Conservation (phyloP, 176 grass and related monocot genomes). For the Oryza coarctata region DNA sequence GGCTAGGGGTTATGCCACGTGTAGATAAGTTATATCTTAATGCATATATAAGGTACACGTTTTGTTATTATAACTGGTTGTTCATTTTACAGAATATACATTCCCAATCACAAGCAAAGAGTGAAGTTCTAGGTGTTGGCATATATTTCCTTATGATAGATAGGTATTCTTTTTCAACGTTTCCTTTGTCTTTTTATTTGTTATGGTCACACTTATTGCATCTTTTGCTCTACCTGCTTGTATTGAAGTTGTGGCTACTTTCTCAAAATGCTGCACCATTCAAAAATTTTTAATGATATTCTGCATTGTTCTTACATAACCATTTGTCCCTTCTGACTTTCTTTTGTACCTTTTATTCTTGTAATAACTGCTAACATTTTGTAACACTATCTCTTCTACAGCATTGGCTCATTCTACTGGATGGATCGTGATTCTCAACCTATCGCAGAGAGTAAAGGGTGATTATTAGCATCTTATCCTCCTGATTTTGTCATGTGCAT, state of each 20-base stretch:
- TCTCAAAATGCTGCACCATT: not conserved
- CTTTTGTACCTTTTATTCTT: slow-evolving; percentile 18
- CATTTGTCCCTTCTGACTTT: not conserved
- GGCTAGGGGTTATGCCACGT: not conserved
- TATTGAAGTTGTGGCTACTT: slow-evolving; percentile 10
- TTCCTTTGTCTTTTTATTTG: not conserved
- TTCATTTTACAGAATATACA: slow-evolving; percentile 57
- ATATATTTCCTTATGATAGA: slow-evolving; percentile 86
- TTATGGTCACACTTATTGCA: not conserved
- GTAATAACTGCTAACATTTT: slow-evolving; percentile 22
- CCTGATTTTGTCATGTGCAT: slow-evolving; percentile 21
- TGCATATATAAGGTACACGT: not conserved
- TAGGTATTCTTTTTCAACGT: slow-evolving; percentile 49
- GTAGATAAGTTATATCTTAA: slow-evolving; percentile 9
- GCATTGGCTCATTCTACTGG: slow-evolving; percentile 87
- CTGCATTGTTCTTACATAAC: not conserved
- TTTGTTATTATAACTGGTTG: slow-evolving; percentile 21
- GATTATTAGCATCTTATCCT: slow-evolving; percentile 14
- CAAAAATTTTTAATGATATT: not conserved
- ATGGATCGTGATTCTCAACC: slow-evolving; percentile 67
- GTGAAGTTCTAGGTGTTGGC: slow-evolving; percentile 44
- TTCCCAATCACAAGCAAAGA: slow-evolving; percentile 44
- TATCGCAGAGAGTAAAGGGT: slow-evolving; percentile 54
- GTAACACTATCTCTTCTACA: slow-evolving; percentile 34
- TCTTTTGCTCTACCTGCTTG: not conserved